These are phyloP conservation scores for Colletotrichum somersetense DNA, from an alignment of 2,329 filamentous ascomycete genomes.

Conservation along the genomic window DNA sequence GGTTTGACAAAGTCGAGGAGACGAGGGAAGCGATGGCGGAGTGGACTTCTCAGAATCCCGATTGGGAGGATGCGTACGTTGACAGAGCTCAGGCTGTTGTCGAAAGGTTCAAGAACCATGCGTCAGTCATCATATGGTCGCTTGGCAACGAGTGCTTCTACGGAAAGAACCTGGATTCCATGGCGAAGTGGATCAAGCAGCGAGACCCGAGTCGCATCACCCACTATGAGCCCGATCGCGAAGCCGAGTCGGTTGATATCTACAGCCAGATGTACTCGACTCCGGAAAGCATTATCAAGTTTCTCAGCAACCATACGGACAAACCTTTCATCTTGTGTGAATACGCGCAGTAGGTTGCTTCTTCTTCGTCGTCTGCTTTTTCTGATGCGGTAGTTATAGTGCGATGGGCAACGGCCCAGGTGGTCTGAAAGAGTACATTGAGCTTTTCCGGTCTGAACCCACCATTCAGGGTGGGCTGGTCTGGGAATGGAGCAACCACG, in stretches of 20 bases:
- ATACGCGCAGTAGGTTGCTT: slow-evolving; percentile 55
- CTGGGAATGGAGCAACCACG: slow-evolving; percentile 75
- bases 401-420: slow-evolving; percentile 82
- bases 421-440: slow-evolving; percentile 75
- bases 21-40: slow-evolving; percentile 46
- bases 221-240: slow-evolving; percentile 74
- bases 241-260: slow-evolving; percentile 71
- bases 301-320: slow-evolving; percentile 53
- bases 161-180: slow-evolving; percentile 74
- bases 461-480: slow-evolving; percentile 71
- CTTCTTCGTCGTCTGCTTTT: fast-evolving
- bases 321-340: slow-evolving; percentile 72
- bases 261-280: slow-evolving; percentile 75
- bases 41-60: slow-evolving; percentile 71
- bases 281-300: slow-evolving; percentile 57
- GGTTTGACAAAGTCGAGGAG: slow-evolving; percentile 57
- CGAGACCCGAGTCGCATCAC: slow-evolving; percentile 69
- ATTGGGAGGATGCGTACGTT: slow-evolving; percentile 74
- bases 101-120: slow-evolving; percentile 69
- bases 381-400: not conserved
- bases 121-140: slow-evolving; percentile 78
- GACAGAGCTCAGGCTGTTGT: slow-evolving; percentile 76
- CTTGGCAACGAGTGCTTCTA: slow-evolving; percentile 80
- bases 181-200: slow-evolving; percentile 72
- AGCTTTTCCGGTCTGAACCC: slow-evolving; percentile 68